These are phyloP conservation scores for Irpex rosettiformis DNA, from an alignment of 1,284 basidiomycete genomes.

Conservation along the genomic window DNA sequence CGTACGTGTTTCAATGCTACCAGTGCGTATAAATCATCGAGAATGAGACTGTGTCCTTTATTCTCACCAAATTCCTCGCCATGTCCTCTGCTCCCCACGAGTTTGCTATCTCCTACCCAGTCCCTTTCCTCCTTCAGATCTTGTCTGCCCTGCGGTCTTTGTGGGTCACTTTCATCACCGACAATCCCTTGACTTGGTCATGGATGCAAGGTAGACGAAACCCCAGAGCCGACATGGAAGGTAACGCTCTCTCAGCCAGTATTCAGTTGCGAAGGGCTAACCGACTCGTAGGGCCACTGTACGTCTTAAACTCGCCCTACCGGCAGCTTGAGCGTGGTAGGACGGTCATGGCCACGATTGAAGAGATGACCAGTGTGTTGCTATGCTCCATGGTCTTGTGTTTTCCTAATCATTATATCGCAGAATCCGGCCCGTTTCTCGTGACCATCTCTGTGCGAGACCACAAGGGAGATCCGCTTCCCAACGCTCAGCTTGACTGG, in stretches of 20 bases:
- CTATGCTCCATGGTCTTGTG: not conserved
- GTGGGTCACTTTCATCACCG: constrained; percentile 6
- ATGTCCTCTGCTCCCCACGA: not conserved
- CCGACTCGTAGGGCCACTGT: constrained; percentile 25
- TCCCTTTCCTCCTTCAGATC: not conserved
- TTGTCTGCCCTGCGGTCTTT: constrained; percentile 4
- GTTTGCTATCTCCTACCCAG: constrained; percentile 2
- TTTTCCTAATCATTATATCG: too few species aligned
- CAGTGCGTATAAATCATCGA: not conserved
- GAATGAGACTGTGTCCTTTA: not conserved
- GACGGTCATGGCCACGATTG: constrained; percentile 21
- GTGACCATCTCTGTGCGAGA: constrained; percentile 21
- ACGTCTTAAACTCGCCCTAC: constrained; percentile 22
- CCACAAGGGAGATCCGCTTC: constrained; percentile 23
- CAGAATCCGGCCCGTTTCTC: constrained; percentile 24
- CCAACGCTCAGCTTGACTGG: constrained; percentile 22
- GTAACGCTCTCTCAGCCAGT: not conserved
- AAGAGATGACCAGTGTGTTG: constrained; percentile 22
- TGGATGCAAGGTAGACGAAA: constrained; percentile 12
- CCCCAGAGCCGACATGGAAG: constrained; percentile 14
- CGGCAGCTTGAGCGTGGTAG: constrained; percentile 26
- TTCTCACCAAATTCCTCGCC: too few species aligned
- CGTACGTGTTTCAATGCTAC: not conserved
- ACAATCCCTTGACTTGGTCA: constrained; percentile 10
- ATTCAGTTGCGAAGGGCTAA: too few species aligned